Percentiles rank a stretch among this genome's conserved stretches.
These are phyloP conservation scores for Colletotrichum sansevieriae DNA, from an alignment of 2,329 filamentous ascomycete species.

Conservation along the genomic window DNA sequence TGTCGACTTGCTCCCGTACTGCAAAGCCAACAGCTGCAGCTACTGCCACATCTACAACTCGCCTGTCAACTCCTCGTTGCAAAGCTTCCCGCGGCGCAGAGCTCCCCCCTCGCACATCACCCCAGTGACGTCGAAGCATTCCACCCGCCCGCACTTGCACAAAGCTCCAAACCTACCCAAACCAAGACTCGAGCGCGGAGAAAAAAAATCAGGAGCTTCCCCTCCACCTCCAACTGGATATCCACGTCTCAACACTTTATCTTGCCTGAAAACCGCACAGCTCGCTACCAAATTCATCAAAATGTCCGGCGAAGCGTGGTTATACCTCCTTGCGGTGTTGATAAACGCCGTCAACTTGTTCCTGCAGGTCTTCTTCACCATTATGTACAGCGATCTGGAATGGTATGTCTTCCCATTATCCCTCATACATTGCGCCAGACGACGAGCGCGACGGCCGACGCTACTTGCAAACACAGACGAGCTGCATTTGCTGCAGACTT, in stretches of 20 bases:
- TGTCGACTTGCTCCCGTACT: constrained; percentile 17
- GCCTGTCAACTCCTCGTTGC: constrained; percentile 15
- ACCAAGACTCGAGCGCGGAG: constrained; percentile 27
- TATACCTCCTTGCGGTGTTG: constrained; percentile 96
- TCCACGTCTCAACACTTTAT: constrained; percentile 10
- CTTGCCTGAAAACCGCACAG: constrained; percentile 28
- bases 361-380: constrained; percentile 99
- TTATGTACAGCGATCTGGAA: constrained; percentile 99
- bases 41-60: constrained; percentile 22
- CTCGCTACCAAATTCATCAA: constrained; percentile 47
- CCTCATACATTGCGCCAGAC: not conserved
- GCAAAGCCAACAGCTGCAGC: not conserved
- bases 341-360: constrained; percentile 99
- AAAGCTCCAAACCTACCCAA: constrained; percentile 20
- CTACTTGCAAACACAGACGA: constrained; percentile 14
- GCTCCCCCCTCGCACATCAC: constrained; percentile 36
- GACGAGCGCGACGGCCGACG: not conserved
- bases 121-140: constrained; percentile 41
- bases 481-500: constrained; percentile 10
- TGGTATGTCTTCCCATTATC: constrained; percentile 74
- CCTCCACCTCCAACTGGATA: constrained; percentile 15
- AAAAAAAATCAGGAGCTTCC: constrained; percentile 12
- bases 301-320: constrained; percentile 98
- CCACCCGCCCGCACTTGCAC: constrained; percentile 33
- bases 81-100: constrained; percentile 29